phyloP scores from a whole-genome alignment of 78 protist species.

The Goniomonas avonlea region DNA sequence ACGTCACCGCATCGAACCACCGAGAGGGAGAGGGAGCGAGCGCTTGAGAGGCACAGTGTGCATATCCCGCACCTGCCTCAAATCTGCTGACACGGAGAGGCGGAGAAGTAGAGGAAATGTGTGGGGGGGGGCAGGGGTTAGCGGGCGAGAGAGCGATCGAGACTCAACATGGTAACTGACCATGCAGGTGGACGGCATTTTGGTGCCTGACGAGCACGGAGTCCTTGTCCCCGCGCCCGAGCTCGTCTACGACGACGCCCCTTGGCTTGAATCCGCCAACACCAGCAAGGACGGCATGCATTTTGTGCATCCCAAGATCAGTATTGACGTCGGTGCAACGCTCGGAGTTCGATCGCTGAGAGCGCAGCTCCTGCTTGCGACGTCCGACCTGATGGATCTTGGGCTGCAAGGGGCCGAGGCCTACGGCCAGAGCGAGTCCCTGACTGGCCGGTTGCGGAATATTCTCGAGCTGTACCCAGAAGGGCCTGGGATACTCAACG shows the following conservation, averaged over 20 bases:
- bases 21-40: too few species aligned
- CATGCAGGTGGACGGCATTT: too few species aligned
- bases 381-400: neutral
- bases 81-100: neutral
- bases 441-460: constrained; percentile 16
- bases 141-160: too few species aligned
- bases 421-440: constrained; percentile 14
- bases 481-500: neutral
- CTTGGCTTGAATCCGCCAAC: neutral
- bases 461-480: constrained; percentile 1
- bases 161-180: too few species aligned
- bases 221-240: neutral
- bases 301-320: neutral
- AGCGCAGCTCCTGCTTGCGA: neutral
- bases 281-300: neutral
- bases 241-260: constrained; percentile 20
- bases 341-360: constrained; percentile 26
- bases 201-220: neutral
- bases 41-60: too few species aligned
- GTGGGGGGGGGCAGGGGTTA: too few species aligned
- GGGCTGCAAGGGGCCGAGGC: constrained; percentile 3
- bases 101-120: too few species aligned
- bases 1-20: too few species aligned
- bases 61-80: too few species aligned
- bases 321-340: neutral